These are phyloP conservation scores for Adansonia digitata DNA, from an alignment of 345 rosid species.

Conservation along the genomic window DNA sequence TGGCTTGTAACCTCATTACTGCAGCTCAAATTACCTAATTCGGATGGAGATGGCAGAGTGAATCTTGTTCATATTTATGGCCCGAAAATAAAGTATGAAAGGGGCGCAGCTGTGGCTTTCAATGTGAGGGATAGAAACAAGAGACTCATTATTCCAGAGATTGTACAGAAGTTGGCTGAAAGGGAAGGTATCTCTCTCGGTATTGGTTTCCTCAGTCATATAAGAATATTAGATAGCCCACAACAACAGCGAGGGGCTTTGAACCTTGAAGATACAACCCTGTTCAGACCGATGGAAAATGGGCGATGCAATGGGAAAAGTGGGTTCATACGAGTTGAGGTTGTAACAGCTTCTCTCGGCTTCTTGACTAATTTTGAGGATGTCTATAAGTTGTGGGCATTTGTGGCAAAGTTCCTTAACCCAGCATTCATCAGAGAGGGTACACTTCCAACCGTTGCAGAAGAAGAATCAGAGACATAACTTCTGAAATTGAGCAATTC, in stretches of 20 bases:
- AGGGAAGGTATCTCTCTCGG: constrained; percentile 87
- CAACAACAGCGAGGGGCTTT: constrained; percentile 40
- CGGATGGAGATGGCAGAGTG: constrained; percentile 51
- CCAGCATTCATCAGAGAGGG: constrained; percentile 64
- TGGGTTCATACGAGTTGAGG: constrained; percentile 75
- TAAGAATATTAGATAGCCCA: constrained; percentile 57
- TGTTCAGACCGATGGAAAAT: constrained; percentile 69
- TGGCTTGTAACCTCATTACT: constrained; percentile 97
- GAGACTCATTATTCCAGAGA: constrained; percentile 84
- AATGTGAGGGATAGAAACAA: constrained; percentile 64
- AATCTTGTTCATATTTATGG: constrained; percentile 90
- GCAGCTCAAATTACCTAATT: constrained; percentile 63
- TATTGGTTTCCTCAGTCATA: constrained; percentile 86
- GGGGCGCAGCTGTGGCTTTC: constrained; percentile 96
- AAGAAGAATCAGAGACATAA: constrained; percentile 65
- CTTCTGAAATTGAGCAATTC: background rate
- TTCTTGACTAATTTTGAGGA: constrained; percentile 96
- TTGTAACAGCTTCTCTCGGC: constrained; percentile 91
- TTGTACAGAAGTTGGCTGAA: constrained; percentile 89
- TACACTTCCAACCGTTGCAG: constrained; percentile 58
- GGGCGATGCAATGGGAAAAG: constrained; percentile 51
- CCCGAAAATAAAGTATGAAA: constrained; percentile 92
- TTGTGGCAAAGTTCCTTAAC: constrained; percentile 86
- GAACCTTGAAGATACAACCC: constrained; percentile 50
- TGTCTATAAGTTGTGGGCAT: constrained; percentile 86